These are phyloP conservation scores for Camellia lanceoleosa DNA, from an alignment of 148 eudicot genomes.

Conservation along the genomic window DNA sequence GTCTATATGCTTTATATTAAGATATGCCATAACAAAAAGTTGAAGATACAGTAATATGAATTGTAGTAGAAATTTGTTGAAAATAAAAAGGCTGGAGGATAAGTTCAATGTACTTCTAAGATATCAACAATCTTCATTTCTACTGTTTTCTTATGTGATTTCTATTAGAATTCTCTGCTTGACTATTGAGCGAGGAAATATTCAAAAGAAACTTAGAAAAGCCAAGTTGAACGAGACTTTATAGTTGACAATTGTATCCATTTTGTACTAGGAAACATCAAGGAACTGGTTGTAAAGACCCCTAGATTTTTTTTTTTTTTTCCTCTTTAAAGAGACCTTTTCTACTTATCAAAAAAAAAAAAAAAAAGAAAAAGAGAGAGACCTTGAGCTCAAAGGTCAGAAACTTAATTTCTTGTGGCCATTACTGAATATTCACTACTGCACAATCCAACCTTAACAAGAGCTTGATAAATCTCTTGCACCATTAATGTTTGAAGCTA, in stretches of 20 bases:
- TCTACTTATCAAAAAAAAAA: too few relatives aligned
- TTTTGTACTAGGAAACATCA: not conserved
- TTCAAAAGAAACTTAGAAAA: not conserved
- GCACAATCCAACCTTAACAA: not conserved
- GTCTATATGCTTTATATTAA: not conserved
- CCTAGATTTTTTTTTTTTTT: not conserved
- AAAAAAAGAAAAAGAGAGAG: not conserved
- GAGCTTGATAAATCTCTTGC: not conserved
- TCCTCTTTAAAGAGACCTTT: not conserved
- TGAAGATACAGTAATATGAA: not conserved
- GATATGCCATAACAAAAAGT: not conserved
- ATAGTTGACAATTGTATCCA: not conserved
- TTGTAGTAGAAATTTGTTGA: not conserved
- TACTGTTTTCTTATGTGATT: not conserved
- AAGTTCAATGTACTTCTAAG: not conserved
- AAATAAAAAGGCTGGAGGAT: not conserved
- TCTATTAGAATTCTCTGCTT: not conserved
- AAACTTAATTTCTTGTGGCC: not conserved
- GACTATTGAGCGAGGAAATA: not conserved
- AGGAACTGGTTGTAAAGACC: not conserved
- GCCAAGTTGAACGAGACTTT: not conserved
- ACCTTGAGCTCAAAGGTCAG: not conserved
- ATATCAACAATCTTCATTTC: not conserved
- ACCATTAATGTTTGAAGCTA: not conserved
- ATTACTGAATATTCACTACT: not conserved